These are phyloP conservation scores for Eimeria brunetti DNA, from an alignment of 169 alveolate genomes.

Conservation along the genomic window DNA sequence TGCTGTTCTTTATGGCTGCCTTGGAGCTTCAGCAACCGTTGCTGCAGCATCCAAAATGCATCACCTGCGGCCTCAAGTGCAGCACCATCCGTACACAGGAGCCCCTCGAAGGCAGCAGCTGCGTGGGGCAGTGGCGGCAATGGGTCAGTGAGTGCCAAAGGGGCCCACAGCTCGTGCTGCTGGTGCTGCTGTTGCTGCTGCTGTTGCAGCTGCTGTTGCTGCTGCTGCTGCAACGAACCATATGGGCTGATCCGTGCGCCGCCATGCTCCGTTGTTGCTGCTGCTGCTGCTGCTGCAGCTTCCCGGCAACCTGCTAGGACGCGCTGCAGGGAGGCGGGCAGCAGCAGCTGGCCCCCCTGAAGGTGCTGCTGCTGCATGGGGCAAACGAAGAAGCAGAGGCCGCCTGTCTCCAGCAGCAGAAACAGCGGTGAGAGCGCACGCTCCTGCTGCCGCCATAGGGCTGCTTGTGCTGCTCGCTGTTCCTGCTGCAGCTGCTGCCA, in stretches of 20 bases:
- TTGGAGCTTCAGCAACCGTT: neutral
- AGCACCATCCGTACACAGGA: conserved; percentile 24
- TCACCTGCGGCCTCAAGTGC: conserved; percentile 59
- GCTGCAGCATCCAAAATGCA: conserved; percentile 46
- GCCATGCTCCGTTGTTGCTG: neutral
- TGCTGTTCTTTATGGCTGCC: neutral
- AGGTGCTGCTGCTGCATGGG: conserved; percentile 16
- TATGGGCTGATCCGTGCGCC: neutral
- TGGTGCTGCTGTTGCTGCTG: neutral
- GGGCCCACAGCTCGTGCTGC: conserved; percentile 17
- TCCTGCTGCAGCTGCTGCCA: conserved; percentile 76
- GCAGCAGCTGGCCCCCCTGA: neutral
- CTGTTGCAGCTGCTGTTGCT: neutral
- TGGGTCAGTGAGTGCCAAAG: conserved; percentile 39
- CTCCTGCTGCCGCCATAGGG: conserved; percentile 5
- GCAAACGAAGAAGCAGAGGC: conserved; percentile 56
- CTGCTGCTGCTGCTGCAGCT: conserved; percentile 23
- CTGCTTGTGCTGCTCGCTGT: conserved; percentile 72
- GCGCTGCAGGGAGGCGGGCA: conserved; percentile 22
- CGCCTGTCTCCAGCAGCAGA: conserved; percentile 52
- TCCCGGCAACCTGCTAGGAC: neutral
- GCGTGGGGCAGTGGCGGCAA: conserved; percentile 47
- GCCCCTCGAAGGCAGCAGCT: conserved; percentile 17
- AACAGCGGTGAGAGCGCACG: conserved; percentile 55
- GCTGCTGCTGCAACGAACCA: conserved; percentile 1